Conservation (phyloP, 345 rosid species). For the Eutrema japonicum region DNA sequence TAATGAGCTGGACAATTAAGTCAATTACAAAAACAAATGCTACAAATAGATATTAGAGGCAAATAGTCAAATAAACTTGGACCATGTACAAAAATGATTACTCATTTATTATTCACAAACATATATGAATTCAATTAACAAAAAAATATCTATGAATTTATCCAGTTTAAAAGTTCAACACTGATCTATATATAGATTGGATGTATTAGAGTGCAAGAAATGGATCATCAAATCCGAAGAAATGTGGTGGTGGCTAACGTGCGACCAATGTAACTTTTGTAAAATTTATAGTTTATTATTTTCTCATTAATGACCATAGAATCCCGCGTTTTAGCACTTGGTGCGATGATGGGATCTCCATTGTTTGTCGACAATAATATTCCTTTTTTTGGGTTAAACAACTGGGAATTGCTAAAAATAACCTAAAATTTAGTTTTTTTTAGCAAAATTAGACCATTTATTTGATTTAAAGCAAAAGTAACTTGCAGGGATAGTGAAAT, state of each 20-base stretch:
- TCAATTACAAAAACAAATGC: background rate
- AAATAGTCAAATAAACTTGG: background rate
- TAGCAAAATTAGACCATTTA: too few relatives aligned
- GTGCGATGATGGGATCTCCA: conserved; percentile 41
- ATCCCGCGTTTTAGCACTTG: conserved; percentile 39
- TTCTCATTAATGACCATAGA: conserved; percentile 37
- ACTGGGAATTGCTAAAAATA: too few relatives aligned
- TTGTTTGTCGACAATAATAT: conserved; percentile 24
- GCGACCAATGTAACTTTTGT: conserved; percentile 30
- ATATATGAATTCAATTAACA: too few relatives aligned
- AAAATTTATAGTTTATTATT: conserved; percentile 4
- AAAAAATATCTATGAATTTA: background rate
- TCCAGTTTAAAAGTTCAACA: background rate
- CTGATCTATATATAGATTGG: conserved; percentile 1
- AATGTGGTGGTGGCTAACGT: conserved; percentile 37
- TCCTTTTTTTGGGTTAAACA: too few relatives aligned
- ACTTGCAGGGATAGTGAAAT: too few relatives aligned
- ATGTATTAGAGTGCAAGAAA: conserved; percentile 19
- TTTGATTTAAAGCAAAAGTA: too few relatives aligned
- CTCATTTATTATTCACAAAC: too few relatives aligned
- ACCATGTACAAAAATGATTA: background rate
- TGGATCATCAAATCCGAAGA: conserved; percentile 18
- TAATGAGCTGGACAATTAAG: conserved; percentile 1
- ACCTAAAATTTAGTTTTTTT: too few relatives aligned
- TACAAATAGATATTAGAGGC: background rate